phyloP scores from a whole-genome alignment of 768 basidiomycete genomes.

The Rickenella mellea region DNA sequence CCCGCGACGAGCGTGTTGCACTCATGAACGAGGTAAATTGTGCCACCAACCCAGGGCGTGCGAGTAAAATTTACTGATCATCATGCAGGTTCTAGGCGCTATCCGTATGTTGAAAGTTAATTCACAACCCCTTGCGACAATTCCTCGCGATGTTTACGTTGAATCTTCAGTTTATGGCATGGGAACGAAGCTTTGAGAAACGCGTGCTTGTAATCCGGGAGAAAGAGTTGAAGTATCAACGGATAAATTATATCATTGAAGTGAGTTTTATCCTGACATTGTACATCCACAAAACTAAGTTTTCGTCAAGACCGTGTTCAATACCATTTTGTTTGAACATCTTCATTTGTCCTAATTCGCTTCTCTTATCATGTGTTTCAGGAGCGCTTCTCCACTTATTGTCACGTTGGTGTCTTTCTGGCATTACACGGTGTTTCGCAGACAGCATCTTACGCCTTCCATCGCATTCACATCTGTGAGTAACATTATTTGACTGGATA shows the following conservation, averaged over 20 bases:
- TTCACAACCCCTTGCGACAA: not conserved
- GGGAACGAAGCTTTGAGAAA: constrained; percentile 85
- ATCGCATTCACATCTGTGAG: constrained; percentile 62
- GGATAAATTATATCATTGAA: constrained; percentile 82
- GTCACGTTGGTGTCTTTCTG: constrained; percentile 43
- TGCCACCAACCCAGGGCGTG: too few species aligned
- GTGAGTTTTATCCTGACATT: constrained; percentile 25
- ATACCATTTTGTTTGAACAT: constrained; percentile 39
- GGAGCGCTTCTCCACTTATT: constrained; percentile 37
- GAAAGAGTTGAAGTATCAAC: constrained; percentile 77
- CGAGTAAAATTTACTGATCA: not conserved
- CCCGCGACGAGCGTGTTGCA: constrained; percentile 81
- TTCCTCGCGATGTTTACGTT: not conserved
- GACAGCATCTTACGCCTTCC: constrained; percentile 66
- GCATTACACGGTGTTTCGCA: constrained; percentile 63
- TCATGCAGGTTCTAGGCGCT: constrained; percentile 71
- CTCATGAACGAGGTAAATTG: constrained; percentile 80
- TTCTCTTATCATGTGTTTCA: constrained; percentile 5
- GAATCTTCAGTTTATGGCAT: constrained; percentile 72
- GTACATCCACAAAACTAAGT: constrained; percentile 2
- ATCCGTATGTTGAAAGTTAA: constrained; percentile 80
- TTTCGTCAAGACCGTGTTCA: constrained; percentile 33
- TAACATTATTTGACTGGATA: too few species aligned
- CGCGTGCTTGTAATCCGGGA: constrained; percentile 64
- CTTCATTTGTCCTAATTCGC: not conserved